Percentiles rank a stretch among this genome's conserved stretches.
These are phyloP conservation scores for Ulota crispa DNA, from an alignment of 225 moss, liverwort and hornwort species.

Conservation along the genomic window DNA sequence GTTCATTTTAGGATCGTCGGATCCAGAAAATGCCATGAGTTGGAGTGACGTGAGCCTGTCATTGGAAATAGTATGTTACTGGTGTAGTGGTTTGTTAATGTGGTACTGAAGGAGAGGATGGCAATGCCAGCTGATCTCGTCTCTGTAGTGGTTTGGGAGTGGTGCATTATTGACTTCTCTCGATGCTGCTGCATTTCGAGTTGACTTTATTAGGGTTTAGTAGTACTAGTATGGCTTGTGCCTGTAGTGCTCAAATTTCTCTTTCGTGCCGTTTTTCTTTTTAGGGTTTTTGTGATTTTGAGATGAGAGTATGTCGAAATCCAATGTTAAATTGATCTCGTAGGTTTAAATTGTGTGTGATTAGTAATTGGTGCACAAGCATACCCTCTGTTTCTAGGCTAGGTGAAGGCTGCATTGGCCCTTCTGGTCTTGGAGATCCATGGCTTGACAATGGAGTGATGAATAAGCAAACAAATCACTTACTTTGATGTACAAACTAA, in stretches of 20 bases:
- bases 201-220: background rate
- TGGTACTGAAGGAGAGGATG: background rate
- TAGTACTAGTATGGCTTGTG: background rate
- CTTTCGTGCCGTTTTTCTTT: background rate
- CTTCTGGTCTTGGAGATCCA: background rate
- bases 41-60: background rate
- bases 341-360: background rate
- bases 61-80: background rate
- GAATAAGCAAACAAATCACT: background rate
- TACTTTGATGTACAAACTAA: background rate
- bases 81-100: background rate
- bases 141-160: background rate
- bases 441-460: background rate
- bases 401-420: background rate
- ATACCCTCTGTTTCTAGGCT: too few relatives aligned
- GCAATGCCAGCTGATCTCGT: background rate
- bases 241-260: too few relatives aligned
- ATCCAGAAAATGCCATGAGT: background rate
- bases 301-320: background rate
- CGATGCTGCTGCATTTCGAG: background rate
- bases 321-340: background rate
- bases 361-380: background rate
- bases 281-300: background rate
- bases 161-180: background rate
- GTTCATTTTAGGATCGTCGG: background rate